A percentile compares a stretch with the other conserved stretches of the same genome.
Evolutionary conservation across 1,284 basidiomycete species (phyloP).

Genomic region (Marasmius tenuissimus): DNA sequence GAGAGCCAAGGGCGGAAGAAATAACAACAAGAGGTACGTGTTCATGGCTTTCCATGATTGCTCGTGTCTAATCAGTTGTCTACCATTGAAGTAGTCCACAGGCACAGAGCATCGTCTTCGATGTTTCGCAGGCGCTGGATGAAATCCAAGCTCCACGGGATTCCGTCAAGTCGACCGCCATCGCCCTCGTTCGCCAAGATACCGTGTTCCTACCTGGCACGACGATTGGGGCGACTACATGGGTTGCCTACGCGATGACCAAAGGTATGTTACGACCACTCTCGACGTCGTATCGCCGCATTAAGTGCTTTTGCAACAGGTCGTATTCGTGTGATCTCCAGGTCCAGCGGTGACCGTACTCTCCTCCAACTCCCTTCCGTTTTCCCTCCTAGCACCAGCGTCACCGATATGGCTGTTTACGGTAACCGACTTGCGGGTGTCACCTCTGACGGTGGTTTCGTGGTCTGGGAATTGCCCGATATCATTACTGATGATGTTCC

Average conservation of each 20-base stretch:
- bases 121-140: slow-evolving; percentile 67
- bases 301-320: slow-evolving; percentile 35
- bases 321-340: slow-evolving; percentile 81
- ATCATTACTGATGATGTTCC: slow-evolving; percentile 80
- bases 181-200: slow-evolving; percentile 81
- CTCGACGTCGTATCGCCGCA: neutral
- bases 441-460: slow-evolving; percentile 82
- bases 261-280: slow-evolving; percentile 46
- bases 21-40: slow-evolving; percentile 50
- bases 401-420: slow-evolving; percentile 81
- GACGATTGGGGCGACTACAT: slow-evolving; percentile 83
- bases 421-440: slow-evolving; percentile 81
- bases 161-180: slow-evolving; percentile 76
- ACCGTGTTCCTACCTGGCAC: slow-evolving; percentile 77
- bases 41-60: slow-evolving; percentile 8
- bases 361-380: slow-evolving; percentile 69
- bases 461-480: slow-evolving; percentile 82
- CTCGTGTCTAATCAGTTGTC: slow-evolving; percentile 7
- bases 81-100: slow-evolving; percentile 38
- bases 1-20: slow-evolving; percentile 43
- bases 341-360: slow-evolving; percentile 81
- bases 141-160: slow-evolving; percentile 73
- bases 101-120: slow-evolving; percentile 69
- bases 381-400: slow-evolving; percentile 61
- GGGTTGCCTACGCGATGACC: slow-evolving; percentile 91